Conservation (phyloP, 805 yeast genomes). For the Pichia eremophila region DNA sequence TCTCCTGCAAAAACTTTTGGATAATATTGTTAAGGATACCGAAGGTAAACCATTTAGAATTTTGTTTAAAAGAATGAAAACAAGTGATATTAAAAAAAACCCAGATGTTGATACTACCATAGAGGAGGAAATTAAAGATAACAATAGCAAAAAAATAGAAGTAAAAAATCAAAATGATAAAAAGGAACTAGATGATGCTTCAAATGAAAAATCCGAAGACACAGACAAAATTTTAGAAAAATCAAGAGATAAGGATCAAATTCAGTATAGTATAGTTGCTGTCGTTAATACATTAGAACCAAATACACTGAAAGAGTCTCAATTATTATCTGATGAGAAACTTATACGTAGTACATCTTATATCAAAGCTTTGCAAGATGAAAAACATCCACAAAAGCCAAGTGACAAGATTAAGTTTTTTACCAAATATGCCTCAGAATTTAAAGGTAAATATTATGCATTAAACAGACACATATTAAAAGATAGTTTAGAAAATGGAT, state of each 20-base stretch:
- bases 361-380: neutral
- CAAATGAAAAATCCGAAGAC: too few relatives aligned
- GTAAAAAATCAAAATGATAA: too few relatives aligned
- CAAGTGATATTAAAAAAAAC: neutral
- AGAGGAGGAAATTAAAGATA: neutral
- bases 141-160: too few relatives aligned
- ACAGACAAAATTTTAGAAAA: neutral
- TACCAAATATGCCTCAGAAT: conserved; percentile 9
- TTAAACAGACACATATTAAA: conserved; percentile 13
- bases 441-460: conserved; percentile 9
- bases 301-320: conserved; percentile 7
- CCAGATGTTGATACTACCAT: conserved; percentile 5
- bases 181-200: too few relatives aligned
- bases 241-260: neutral
- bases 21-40: conserved; percentile 25
- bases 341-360: conserved; percentile 2
- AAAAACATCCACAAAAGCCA: conserved; percentile 10
- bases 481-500: conserved; percentile 11
- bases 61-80: conserved; percentile 13
- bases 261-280: conserved; percentile 1
- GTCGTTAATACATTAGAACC: conserved; percentile 9
- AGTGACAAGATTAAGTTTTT: conserved; percentile 17
- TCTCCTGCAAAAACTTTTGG: conserved; percentile 40
- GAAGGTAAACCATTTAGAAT: conserved; percentile 31
- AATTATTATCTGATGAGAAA: conserved; percentile 16